Evolutionary conservation across 2,329 filamentous ascomycete genomes (phyloP).

Genomic region (Penicillium griseofulvum): DNA sequence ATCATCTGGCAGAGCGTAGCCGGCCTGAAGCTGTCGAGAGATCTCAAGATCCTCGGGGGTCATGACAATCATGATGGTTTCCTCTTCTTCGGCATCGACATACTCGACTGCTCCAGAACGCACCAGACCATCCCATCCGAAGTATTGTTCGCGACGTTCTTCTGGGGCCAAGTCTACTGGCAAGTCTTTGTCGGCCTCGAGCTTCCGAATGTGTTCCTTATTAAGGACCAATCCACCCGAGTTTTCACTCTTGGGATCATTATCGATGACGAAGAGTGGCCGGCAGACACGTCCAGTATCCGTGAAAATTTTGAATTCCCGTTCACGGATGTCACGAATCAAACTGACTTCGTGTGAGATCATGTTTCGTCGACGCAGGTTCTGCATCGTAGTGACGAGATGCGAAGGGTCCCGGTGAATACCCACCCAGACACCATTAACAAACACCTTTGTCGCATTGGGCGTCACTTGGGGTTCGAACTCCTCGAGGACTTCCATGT

Average conservation of each 20-base stretch:
- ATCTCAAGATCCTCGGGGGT: slow-evolving; percentile 89
- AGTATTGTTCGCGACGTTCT: slow-evolving; percentile 60
- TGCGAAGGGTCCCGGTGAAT: slow-evolving; percentile 86
- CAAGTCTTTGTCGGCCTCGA: slow-evolving; percentile 70
- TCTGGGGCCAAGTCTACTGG: slow-evolving; percentile 60
- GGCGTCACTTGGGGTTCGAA: slow-evolving; percentile 83
- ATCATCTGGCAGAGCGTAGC: slow-evolving; percentile 59
- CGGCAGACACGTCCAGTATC: slow-evolving; percentile 94
- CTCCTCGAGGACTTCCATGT: slow-evolving; percentile 96
- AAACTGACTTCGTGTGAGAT: slow-evolving; percentile 92
- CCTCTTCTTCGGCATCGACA: slow-evolving; percentile 95
- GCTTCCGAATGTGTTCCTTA: slow-evolving; percentile 74
- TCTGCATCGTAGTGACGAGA: slow-evolving; percentile 74
- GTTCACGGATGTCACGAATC: slow-evolving; percentile 91
- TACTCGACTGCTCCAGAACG: slow-evolving; percentile 88
- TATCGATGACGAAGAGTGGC: slow-evolving; percentile 90
- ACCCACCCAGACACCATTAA: slow-evolving; percentile 98
- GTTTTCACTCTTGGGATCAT: slow-evolving; percentile 70
- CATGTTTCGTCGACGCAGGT: slow-evolving; percentile 74
- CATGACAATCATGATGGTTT: slow-evolving; percentile 99
- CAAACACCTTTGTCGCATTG: slow-evolving; percentile 94
- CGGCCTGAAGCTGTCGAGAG: slow-evolving; percentile 67
- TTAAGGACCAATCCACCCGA: slow-evolving; percentile 76
- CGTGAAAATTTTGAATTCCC: slow-evolving; percentile 98
- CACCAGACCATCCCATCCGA: slow-evolving; percentile 86